Conservation (phyloP, 2,329 filamentous ascomycete genomes). For the Fusarium guadeloupense region DNA sequence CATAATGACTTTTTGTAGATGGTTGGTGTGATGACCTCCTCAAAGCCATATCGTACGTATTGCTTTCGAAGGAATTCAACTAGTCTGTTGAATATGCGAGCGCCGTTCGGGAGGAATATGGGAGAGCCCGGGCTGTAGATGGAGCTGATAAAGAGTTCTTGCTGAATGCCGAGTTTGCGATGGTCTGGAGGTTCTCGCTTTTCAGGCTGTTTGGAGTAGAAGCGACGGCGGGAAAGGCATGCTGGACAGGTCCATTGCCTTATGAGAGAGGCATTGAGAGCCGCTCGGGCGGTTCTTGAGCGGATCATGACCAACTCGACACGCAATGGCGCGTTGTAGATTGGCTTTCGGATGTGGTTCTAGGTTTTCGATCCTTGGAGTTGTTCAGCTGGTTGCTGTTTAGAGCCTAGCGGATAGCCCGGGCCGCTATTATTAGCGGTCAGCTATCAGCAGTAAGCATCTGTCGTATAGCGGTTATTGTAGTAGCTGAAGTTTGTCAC, state of each 20-base stretch:
- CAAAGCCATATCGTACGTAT: constrained; percentile 84
- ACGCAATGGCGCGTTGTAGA: constrained; percentile 26
- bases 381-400: constrained; percentile 38
- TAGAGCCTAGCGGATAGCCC: constrained; percentile 37
- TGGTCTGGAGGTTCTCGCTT: constrained; percentile 61
- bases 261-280: constrained; percentile 24
- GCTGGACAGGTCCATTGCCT: constrained; percentile 47
- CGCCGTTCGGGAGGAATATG: constrained; percentile 83
- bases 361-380: constrained; percentile 19
- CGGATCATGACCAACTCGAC: constrained; percentile 44
- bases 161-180: constrained; percentile 67
- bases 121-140: constrained; percentile 85
- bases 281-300: constrained; percentile 36
- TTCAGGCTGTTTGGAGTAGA: constrained; percentile 45
- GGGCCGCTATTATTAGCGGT: constrained; percentile 35
- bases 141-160: constrained; percentile 82
- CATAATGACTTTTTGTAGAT: constrained; percentile 91
- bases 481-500: constrained; percentile 1
- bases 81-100: constrained; percentile 84
- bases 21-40: constrained; percentile 88
- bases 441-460: constrained; percentile 12
- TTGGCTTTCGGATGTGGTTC: background rate
- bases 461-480: constrained; percentile 27
- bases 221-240: constrained; percentile 44
- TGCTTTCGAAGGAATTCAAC: constrained; percentile 84